Evolutionary conservation across 139 green algal genomes (phyloP), one percentile per base, ranked within the genome.

Genomic region (Deuterostichococcus epilithicus): DNA sequence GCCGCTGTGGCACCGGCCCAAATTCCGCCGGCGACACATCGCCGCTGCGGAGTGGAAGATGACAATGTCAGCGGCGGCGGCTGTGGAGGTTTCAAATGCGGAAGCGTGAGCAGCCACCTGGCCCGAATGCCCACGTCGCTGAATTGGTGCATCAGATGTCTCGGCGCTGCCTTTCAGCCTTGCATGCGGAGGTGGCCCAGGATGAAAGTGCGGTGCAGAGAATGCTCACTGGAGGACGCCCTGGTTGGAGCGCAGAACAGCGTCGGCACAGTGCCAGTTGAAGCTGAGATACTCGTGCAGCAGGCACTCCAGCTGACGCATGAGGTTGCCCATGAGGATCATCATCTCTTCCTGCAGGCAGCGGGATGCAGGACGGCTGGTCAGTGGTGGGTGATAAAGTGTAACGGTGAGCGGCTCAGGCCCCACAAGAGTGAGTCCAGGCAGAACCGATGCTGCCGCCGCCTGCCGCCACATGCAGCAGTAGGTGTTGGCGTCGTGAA

Each of bases 241-340:
- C 52, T 63, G 52, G 52, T 63, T 63, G 52, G 13, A 63, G 52
- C 52, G 52, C 52, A 63, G 52, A 13, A 63, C 52, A 3, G 52
- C 52, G 20, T 63, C 52, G 13, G 10, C 18, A 28, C 58, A 70
- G 39, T 87, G 75, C 82, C 82, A 87, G 70, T 81, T 77, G 71
- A 82, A 78, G 71, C 72, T 76, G 30, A 87, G 68, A 70, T 87
- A 87, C 76, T 87, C 82, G 63, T 80, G 35, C 72, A 87, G 47
- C 2, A 87, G 70, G 68, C 52, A 75, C 71, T 87, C 82, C 25
- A 87, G 42, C 72, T 84, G 68, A 37, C 80, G 39, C 75, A 87
- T 82, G 44, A 87, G 52, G 23, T 78, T 58, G 0, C 66, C 60
- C 36, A 74, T 66, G 18, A 83, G 30, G 18, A 33, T 28, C 68